phyloP scores from a whole-genome alignment of 768 basidiomycete species.

The Mycena albidolilacea region DNA sequence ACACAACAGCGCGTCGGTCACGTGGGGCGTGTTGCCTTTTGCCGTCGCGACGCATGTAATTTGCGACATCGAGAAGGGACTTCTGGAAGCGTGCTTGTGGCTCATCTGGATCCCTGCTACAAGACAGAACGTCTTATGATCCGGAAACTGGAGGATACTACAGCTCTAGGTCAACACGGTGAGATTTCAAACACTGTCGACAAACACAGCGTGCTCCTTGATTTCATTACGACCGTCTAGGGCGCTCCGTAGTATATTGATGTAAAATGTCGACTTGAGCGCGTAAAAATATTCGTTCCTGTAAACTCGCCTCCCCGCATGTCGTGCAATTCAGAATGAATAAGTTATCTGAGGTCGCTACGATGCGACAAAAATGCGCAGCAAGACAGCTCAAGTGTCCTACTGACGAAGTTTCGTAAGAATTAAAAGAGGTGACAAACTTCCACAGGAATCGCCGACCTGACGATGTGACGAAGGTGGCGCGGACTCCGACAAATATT shows the following conservation, averaged over 20 bases:
- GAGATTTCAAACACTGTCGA: not conserved
- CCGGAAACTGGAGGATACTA: not conserved
- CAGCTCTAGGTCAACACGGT: not conserved
- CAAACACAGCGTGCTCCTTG: not conserved
- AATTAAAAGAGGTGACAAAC: not conserved
- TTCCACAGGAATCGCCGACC: not conserved
- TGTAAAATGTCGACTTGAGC: too few species aligned
- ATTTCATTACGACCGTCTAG: too few species aligned
- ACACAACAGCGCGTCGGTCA: slow-evolving; percentile 17
- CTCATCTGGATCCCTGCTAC: not conserved
- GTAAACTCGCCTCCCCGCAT: too few species aligned
- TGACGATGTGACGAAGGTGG: not conserved
- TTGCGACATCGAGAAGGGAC: too few species aligned
- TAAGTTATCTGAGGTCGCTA: too few species aligned
- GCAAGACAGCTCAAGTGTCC: too few species aligned
- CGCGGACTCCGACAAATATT: not conserved
- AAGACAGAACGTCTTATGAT: not conserved
- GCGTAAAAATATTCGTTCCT: not conserved
- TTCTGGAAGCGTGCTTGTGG: slow-evolving; percentile 6
- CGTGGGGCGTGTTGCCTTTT: not conserved
- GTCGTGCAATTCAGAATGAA: too few species aligned
- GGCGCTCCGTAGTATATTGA: too few species aligned
- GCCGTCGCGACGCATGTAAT: too few species aligned
- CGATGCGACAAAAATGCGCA: too few species aligned
- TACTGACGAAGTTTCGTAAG: not conserved